Conservation (phyloP, 495 filamentous ascomycete species). For the Aspergillus incahuasiensis region DNA sequence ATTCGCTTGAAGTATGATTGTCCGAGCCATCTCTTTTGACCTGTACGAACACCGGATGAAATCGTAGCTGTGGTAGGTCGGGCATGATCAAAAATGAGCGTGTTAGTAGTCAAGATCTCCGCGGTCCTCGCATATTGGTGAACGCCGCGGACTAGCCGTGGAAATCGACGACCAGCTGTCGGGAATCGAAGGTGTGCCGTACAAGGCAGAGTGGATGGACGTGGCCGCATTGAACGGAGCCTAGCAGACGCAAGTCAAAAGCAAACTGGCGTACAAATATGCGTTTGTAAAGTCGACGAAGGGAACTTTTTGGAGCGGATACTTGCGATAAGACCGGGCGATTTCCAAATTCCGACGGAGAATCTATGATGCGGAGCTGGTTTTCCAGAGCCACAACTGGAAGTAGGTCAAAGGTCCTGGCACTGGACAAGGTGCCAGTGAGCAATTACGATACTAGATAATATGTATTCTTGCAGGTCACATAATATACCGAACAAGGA, state of each 20-base stretch:
- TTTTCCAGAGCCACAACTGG: no score
- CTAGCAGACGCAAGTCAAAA: slow-evolving; percentile 5
- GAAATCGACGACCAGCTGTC: background rate
- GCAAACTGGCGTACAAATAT: background rate
- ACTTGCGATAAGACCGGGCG: slow-evolving; percentile 1
- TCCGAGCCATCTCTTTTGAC: slow-evolving; percentile 46
- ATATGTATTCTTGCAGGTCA: no score
- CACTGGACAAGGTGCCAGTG: no score
- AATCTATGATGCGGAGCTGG: slow-evolving; percentile 26
- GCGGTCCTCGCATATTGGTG: slow-evolving; percentile 27
- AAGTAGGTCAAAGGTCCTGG: no score
- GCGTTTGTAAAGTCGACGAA: background rate
- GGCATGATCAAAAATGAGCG: slow-evolving; percentile 10
- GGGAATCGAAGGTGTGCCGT: slow-evolving; percentile 23
- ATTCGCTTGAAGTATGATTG: slow-evolving; percentile 46
- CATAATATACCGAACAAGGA: no score
- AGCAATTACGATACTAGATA: no score
- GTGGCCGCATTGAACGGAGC: slow-evolving; percentile 28
- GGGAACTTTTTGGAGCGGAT: background rate
- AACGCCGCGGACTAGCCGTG: slow-evolving; percentile 19
- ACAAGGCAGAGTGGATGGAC: slow-evolving; percentile 21
- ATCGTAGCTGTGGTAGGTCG: slow-evolving; percentile 15
- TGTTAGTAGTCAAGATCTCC: slow-evolving; percentile 16
- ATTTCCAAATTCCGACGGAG: slow-evolving; percentile 15
- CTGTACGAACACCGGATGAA: background rate